Evolutionary conservation across 345 rosid species (phyloP).

Genomic region (Erysimum cheiranthoides): DNA sequence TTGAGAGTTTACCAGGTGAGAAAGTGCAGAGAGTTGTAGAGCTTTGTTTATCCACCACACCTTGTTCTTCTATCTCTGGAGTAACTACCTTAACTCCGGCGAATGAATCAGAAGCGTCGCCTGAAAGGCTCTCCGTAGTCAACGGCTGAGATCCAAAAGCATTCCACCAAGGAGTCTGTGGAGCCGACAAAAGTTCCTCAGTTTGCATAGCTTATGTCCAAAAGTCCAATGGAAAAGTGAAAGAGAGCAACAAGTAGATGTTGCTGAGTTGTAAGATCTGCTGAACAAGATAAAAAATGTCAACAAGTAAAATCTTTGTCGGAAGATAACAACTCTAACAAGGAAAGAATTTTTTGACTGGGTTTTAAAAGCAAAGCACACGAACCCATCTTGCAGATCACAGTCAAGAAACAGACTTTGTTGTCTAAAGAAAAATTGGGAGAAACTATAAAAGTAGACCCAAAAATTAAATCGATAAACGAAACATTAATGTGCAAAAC

Average conservation of each 20-base stretch:
- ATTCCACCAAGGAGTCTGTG: slow-evolving; percentile 68
- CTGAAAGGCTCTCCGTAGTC: slow-evolving; percentile 55
- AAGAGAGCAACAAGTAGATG: background rate
- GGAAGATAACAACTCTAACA: background rate
- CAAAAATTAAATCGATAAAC: background rate
- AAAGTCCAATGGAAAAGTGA: slow-evolving; percentile 7
- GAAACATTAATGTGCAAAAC: background rate
- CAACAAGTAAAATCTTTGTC: slow-evolving; percentile 27
- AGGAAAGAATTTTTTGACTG: background rate
- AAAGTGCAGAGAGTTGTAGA: slow-evolving; percentile 55
- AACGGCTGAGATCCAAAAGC: slow-evolving; percentile 58
- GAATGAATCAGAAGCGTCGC: slow-evolving; percentile 48
- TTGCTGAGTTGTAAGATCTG: slow-evolving; percentile 33
- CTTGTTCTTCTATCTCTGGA: slow-evolving; percentile 52
- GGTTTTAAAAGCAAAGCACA: slow-evolving; percentile 11
- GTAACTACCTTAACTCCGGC: slow-evolving; percentile 50
- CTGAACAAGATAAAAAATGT: slow-evolving; percentile 26
- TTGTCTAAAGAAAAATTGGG: background rate
- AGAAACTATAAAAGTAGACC: background rate
- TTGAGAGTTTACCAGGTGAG: slow-evolving; percentile 54
- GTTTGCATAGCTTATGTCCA: slow-evolving; percentile 69
- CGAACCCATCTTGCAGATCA: slow-evolving; percentile 1
- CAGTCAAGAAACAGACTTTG: background rate
- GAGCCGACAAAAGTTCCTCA: slow-evolving; percentile 60
- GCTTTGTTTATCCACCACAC: slow-evolving; percentile 50